These are phyloP conservation scores for Periconia macrospinosa DNA, from an alignment of 2,329 filamentous ascomycete species.

Conservation along the genomic window DNA sequence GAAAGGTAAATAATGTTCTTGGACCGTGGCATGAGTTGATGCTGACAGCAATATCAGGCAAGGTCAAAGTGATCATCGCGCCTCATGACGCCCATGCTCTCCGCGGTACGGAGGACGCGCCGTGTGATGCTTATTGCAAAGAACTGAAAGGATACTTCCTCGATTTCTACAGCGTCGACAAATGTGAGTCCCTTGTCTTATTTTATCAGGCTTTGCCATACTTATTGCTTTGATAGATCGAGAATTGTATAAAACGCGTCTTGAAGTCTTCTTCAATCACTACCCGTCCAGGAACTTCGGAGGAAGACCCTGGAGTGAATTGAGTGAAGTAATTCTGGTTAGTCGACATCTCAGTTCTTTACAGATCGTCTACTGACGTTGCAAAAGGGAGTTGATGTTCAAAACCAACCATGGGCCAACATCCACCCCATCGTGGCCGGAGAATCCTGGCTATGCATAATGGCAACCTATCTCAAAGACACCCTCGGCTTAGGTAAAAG, in stretches of 20 bases:
- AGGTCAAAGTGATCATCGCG: slow-evolving; percentile 40
- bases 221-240: slow-evolving; percentile 15
- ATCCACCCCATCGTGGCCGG: slow-evolving; percentile 39
- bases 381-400: slow-evolving; percentile 36
- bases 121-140: slow-evolving; percentile 40
- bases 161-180: slow-evolving; percentile 38
- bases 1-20: slow-evolving; percentile 20
- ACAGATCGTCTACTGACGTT: neutral
- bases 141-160: slow-evolving; percentile 34
- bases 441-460: slow-evolving; percentile 40
- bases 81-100: slow-evolving; percentile 40
- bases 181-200: slow-evolving; percentile 17
- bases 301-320: slow-evolving; percentile 28
- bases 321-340: slow-evolving; percentile 38
- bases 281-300: slow-evolving; percentile 40
- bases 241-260: slow-evolving; percentile 32
- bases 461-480: slow-evolving; percentile 36
- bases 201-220: neutral
- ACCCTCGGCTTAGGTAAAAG: slow-evolving; percentile 25
- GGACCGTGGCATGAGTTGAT: neutral
- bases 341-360: slow-evolving; percentile 2
- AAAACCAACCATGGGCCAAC: slow-evolving; percentile 39
- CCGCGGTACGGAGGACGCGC: slow-evolving; percentile 29
- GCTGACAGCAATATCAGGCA: slow-evolving; percentile 18
- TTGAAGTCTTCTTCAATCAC: slow-evolving; percentile 38